phyloP scores from a whole-genome alignment of 2,329 filamentous ascomycete genomes.

The Dryadomyces quercivorus region DNA sequence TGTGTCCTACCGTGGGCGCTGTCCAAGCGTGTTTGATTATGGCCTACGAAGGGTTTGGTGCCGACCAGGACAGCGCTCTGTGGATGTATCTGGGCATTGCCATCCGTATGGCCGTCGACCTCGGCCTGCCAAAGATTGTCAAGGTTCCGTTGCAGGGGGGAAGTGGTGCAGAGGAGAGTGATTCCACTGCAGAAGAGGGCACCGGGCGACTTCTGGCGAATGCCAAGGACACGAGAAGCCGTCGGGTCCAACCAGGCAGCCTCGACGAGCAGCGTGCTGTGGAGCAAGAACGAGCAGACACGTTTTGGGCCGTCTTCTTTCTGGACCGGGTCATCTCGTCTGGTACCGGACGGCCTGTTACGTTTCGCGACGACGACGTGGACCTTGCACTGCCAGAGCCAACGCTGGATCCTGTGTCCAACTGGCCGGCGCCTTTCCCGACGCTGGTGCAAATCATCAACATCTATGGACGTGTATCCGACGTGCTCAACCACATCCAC shows the following conservation, averaged over 20 bases:
- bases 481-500: slow-evolving; percentile 71
- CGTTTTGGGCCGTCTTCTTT: slow-evolving; percentile 84
- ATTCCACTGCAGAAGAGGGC: slow-evolving; percentile 31
- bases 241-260: slow-evolving; percentile 24
- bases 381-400: slow-evolving; percentile 58
- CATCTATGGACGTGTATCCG: slow-evolving; percentile 72
- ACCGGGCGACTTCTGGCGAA: slow-evolving; percentile 19
- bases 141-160: slow-evolving; percentile 53
- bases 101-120: slow-evolving; percentile 70
- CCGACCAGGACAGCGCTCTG: slow-evolving; percentile 74
- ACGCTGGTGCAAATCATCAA: slow-evolving; percentile 74
- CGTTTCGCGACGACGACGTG: slow-evolving; percentile 72
- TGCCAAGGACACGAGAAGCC: slow-evolving; percentile 14
- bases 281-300: slow-evolving; percentile 73
- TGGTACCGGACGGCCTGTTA: slow-evolving; percentile 73
- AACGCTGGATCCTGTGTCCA: slow-evolving; percentile 39
- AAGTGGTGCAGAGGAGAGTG: slow-evolving; percentile 21
- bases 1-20: slow-evolving; percentile 70
- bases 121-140: slow-evolving; percentile 72
- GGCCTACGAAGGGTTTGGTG: slow-evolving; percentile 82
- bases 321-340: slow-evolving; percentile 80
- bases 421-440: slow-evolving; percentile 69
- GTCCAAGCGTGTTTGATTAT: slow-evolving; percentile 75
- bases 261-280: slow-evolving; percentile 48
- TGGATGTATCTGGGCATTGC: slow-evolving; percentile 91